phyloP scores from a whole-genome alignment of 768 basidiomycete genomes.

The Leucocoprinus birnbaumii region DNA sequence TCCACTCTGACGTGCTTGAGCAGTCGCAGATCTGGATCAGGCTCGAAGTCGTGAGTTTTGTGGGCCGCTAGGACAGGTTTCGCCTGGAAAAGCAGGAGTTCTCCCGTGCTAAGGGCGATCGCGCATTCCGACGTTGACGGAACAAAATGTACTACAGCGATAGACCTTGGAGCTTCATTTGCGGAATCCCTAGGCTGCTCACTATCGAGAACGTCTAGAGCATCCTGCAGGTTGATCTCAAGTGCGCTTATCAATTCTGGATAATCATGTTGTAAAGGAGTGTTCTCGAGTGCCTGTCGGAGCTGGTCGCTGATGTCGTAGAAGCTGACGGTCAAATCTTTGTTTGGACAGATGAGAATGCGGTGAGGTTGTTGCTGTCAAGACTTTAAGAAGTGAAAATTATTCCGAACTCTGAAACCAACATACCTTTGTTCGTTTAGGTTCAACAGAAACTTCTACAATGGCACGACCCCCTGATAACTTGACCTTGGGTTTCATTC shows the following conservation, averaged over 20 bases:
- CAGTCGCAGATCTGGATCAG: constrained; percentile 50
- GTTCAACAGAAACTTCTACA: constrained; percentile 2
- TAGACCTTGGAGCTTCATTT: constrained; percentile 14
- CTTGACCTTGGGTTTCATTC: background rate
- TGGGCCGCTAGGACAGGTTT: constrained; percentile 16
- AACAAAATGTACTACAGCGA: constrained; percentile 48
- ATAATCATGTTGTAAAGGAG: constrained; percentile 57
- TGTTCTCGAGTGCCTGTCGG: constrained; percentile 32
- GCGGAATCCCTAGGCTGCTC: background rate
- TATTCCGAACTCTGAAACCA: background rate
- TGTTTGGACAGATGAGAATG: constrained; percentile 60
- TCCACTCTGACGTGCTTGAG: constrained; percentile 46
- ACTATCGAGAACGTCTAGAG: constrained; percentile 12
- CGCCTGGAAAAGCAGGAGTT: constrained; percentile 49
- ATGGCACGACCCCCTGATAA: background rate
- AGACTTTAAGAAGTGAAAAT: background rate
- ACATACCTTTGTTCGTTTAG: background rate
- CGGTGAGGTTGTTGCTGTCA: constrained; percentile 59
- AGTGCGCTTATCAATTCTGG: constrained; percentile 57
- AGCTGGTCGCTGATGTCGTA: constrained; percentile 74
- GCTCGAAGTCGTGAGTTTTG: constrained; percentile 15
- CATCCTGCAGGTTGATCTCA: constrained; percentile 60
- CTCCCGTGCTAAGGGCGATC: constrained; percentile 51
- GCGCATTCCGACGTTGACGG: constrained; percentile 56
- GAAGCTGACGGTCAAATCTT: constrained; percentile 65